These are phyloP conservation scores for Micractinium conductrix DNA, from an alignment of 139 green algal genomes.

Conservation along the genomic window DNA sequence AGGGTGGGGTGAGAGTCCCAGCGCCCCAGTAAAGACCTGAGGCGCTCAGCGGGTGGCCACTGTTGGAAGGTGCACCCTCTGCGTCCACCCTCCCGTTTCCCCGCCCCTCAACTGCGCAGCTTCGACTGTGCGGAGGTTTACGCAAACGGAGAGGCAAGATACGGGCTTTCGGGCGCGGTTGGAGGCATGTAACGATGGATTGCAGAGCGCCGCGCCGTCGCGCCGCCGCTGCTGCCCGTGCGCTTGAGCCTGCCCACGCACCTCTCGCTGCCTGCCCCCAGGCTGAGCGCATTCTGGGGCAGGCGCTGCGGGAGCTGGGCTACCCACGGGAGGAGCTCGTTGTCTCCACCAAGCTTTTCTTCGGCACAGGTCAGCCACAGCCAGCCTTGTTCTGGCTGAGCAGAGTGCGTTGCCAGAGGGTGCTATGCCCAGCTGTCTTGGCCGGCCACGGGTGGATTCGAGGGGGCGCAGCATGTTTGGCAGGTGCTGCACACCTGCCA, in stretches of 20 bases:
- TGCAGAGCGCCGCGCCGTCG: too few species aligned
- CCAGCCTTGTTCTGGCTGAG: neutral
- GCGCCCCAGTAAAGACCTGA: neutral
- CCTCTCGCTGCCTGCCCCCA: too few species aligned
- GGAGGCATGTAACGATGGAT: too few species aligned
- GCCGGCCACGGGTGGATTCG: too few species aligned
- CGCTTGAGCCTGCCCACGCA: too few species aligned
- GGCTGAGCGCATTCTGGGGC: conserved; percentile 88
- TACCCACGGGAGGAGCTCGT: conserved; percentile 73
- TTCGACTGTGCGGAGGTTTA: conserved; percentile 93
- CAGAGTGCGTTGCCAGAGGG: too few species aligned
- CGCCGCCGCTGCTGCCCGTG: too few species aligned
- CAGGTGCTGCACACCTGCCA: too few species aligned
- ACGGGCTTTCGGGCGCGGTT: too few species aligned
- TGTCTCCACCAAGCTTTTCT: conserved; percentile 75
- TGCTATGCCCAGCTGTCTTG: too few species aligned
- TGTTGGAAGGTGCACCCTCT: neutral
- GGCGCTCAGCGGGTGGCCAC: neutral
- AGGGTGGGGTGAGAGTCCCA: too few species aligned
- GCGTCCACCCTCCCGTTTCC: neutral
- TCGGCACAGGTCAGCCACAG: conserved; percentile 7
- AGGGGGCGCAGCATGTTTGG: too few species aligned
- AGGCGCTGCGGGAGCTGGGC: conserved; percentile 74
- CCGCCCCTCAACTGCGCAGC: conserved; percentile 22
- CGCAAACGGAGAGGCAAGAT: conserved; percentile 66